Evolutionary conservation across 2,329 filamentous ascomycete genomes (phyloP).

Genomic region (Arthrobotrys sinensis): DNA sequence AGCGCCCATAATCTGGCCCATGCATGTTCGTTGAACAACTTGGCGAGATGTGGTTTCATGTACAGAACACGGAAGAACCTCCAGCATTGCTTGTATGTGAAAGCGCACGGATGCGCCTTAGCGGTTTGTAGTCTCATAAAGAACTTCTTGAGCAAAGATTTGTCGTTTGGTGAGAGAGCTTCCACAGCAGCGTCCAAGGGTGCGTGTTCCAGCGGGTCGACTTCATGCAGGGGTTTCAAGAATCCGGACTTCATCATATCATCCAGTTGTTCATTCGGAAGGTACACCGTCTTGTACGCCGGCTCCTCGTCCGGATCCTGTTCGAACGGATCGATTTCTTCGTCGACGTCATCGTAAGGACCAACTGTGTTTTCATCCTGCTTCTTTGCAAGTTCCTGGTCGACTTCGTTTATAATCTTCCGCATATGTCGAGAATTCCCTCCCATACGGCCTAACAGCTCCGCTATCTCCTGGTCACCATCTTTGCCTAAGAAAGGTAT

Average conservation of each 20-base stretch:
- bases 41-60: constrained; percentile 25
- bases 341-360: constrained; percentile 54
- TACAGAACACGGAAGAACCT: constrained; percentile 43
- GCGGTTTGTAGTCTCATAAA: constrained; percentile 53
- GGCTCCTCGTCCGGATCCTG: constrained; percentile 49
- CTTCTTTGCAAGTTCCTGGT: constrained; percentile 44
- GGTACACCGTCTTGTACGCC: constrained; percentile 54
- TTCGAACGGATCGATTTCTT: constrained; percentile 54
- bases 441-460: constrained; percentile 42
- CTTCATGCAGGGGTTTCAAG: constrained; percentile 51
- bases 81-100: constrained; percentile 41
- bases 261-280: constrained; percentile 49
- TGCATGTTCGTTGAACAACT: constrained; percentile 50
- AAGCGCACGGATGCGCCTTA: constrained; percentile 38
- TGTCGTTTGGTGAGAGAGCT: constrained; percentile 14
- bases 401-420: constrained; percentile 43
- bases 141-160: constrained; percentile 54
- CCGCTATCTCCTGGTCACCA: constrained; percentile 30
- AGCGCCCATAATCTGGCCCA: constrained; percentile 49
- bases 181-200: constrained; percentile 23
- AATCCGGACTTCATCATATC: constrained; percentile 51
- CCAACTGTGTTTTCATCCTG: constrained; percentile 21
- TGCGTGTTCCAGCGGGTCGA: constrained; percentile 39
- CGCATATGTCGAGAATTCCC: constrained; percentile 47
- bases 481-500: constrained; percentile 29